Conservation (phyloP, 2,329 filamentous ascomycete genomes). For the Colletotrichum tropicicola region DNA sequence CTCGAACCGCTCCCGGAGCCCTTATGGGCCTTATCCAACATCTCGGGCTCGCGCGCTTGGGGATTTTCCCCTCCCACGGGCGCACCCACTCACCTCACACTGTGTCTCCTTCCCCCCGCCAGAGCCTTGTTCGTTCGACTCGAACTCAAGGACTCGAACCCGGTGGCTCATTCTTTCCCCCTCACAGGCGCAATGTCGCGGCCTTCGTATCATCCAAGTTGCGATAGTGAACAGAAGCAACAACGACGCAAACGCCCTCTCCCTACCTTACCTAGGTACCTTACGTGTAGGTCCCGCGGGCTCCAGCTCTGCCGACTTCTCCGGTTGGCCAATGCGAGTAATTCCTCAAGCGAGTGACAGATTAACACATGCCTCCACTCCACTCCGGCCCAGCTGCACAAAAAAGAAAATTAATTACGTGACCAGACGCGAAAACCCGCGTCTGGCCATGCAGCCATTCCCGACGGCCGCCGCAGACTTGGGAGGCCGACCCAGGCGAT, state of each 20-base stretch:
- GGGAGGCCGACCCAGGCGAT: no score
- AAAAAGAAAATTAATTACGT: slow-evolving; percentile 14
- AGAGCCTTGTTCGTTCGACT: no score
- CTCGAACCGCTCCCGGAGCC: slow-evolving; percentile 14
- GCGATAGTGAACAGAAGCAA: no score
- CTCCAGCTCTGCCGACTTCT: not conserved
- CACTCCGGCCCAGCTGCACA: slow-evolving; percentile 11
- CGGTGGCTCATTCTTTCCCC: no score
- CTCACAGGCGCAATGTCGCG: no score
- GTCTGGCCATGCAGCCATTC: not conserved
- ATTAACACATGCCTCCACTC: slow-evolving; percentile 13
- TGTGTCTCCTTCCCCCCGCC: not conserved
- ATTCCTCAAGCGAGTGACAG: slow-evolving; percentile 28
- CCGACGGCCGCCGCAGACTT: not conserved
- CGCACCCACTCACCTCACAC: slow-evolving; percentile 3
- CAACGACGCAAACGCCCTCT: slow-evolving; percentile 10
- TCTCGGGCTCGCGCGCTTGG: slow-evolving; percentile 17
- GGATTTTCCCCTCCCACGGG: not conserved
- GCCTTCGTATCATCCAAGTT: no score
- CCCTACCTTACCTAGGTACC: no score
- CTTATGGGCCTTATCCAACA: slow-evolving; percentile 9
- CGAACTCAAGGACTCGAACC: no score
- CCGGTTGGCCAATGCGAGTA: slow-evolving; percentile 14
- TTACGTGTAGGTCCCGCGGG: not conserved
- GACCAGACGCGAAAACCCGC: slow-evolving; percentile 3